Base-by-base conservation (phyloP, 768 basidiomycete genomes). In the Rhizopogon roseolus region DNA sequence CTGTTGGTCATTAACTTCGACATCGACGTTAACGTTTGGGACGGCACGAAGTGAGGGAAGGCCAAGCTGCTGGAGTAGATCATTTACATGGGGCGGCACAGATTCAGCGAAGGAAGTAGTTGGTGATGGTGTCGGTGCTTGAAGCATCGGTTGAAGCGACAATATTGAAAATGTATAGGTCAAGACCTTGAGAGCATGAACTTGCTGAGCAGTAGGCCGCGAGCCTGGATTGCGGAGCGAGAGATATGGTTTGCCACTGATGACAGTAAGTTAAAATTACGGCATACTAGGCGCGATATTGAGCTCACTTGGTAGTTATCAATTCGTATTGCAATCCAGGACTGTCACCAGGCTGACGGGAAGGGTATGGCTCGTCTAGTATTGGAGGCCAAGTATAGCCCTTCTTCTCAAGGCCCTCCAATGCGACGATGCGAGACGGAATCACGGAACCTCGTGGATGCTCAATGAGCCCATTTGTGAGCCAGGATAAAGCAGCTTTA, bases 61-160 rank as follows among this genome's bases (percentile, higher is more conserved):
- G 17, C 85, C 86, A 53, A 87, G 75, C 55, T 86, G 84, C 54
- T 81, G 84, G 9, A 89, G 75, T 32, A 85, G 73, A 27, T 75
- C 70, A 50, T 86, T 85, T 58, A 88, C 72, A 53, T 85, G 74
- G 28, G 74, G 76, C 43, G 78, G 77, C 25, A 77, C 60, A 51
- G 72, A 64, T 4, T 57, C 42, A 10, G 52, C 28, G 40, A 53
- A 49, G 22, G 55, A 39, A 44, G 67, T 57, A 17, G 71, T 65
- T 53, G 68, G 68, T 57, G 57, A 63, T 32, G 60, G 61, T 39
- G 63, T 37, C 54, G 62, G 51, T 60, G 27, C 16, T 32, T 53
- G 46, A 81, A 66, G 37, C 10, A 10, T 16, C 81, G 71, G 36
- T 74, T 73, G 67, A 78, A 84, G 34, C 36, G 81, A 77, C 5